These are phyloP conservation scores for Leccinum rimulosum DNA, from an alignment of 768 basidiomycete genomes.

Conservation along the genomic window DNA sequence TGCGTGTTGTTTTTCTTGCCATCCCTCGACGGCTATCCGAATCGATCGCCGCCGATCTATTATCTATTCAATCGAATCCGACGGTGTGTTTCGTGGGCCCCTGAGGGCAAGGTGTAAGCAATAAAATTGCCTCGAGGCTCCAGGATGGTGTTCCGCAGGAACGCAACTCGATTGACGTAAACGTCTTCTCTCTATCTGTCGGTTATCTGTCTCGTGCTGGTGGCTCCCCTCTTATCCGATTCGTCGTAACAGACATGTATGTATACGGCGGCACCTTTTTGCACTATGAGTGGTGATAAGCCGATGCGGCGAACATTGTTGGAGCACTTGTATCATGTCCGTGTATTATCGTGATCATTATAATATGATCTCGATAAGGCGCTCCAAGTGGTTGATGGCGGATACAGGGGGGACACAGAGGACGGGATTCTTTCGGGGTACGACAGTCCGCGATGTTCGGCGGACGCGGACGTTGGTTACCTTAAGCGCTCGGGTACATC, in stretches of 20 bases:
- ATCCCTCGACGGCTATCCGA: conserved; percentile 3
- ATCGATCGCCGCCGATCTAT: conserved; percentile 2
- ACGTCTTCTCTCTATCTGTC: conserved; percentile 6
- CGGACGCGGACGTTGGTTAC: neutral
- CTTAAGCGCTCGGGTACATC: neutral
- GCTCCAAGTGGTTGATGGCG: conserved; percentile 5
- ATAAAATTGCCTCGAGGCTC: conserved; percentile 13
- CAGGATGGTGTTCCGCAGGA: conserved; percentile 5
- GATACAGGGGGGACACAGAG: conserved; percentile 1
- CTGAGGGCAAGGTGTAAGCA: conserved; percentile 6
- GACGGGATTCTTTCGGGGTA: neutral
- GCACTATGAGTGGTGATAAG: conserved; percentile 8
- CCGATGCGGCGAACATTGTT: neutral
- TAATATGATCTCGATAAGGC: neutral
- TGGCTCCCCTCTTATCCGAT: neutral
- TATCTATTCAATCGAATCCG: neutral
- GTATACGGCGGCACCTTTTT: neutral
- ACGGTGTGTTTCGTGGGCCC: conserved; percentile 2
- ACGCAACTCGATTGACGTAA: conserved; percentile 11
- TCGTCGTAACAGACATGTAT: neutral
- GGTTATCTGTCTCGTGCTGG: neutral
- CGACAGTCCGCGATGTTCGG: neutral
- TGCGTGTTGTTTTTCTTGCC: neutral
- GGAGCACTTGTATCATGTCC: neutral
- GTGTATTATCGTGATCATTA: neutral